A percentile compares a stretch with the other conserved stretches of the same genome.
Conservation (phyloP, 2,329 filamentous ascomycete species). For the Fusarium lyarnte region DNA sequence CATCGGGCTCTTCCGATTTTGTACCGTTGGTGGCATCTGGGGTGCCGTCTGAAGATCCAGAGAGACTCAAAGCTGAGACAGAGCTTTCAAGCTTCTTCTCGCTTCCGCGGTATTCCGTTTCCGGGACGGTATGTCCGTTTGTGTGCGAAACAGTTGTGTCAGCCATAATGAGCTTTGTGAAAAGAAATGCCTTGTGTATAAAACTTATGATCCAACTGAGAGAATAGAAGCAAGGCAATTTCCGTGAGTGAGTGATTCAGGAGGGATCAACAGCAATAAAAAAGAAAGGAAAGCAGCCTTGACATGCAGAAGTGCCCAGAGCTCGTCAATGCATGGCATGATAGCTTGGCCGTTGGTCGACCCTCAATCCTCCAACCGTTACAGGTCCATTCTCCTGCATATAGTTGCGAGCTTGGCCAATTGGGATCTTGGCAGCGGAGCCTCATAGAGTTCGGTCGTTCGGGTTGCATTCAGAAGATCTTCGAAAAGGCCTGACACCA, state of each 20-base stretch:
- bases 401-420: accelerated
- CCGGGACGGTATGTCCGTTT: not conserved
- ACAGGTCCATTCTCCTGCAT: not conserved
- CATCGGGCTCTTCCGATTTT: not conserved
- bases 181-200: not conserved
- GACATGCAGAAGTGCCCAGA: not conserved
- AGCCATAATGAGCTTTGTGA: not conserved
- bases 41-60: not conserved
- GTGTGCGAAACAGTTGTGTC: not conserved
- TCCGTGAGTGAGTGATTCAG: not conserved
- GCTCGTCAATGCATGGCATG: not conserved
- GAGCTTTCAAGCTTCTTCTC: not conserved
- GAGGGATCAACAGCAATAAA: not conserved
- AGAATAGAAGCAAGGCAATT: not conserved
- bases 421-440: not conserved
- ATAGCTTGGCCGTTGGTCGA: not conserved
- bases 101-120: not conserved
- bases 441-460: not conserved
- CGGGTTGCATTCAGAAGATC: not conserved
- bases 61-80: not conserved
- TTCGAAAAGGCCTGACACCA: not conserved
- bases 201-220: not conserved
- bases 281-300: not conserved
- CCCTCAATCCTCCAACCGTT: not conserved
- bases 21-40: not conserved